Percentiles rank a stretch among this genome's conserved stretches.
phyloP scores from a whole-genome alignment of 345 rosid species.

The Lepidium didymum region DNA sequence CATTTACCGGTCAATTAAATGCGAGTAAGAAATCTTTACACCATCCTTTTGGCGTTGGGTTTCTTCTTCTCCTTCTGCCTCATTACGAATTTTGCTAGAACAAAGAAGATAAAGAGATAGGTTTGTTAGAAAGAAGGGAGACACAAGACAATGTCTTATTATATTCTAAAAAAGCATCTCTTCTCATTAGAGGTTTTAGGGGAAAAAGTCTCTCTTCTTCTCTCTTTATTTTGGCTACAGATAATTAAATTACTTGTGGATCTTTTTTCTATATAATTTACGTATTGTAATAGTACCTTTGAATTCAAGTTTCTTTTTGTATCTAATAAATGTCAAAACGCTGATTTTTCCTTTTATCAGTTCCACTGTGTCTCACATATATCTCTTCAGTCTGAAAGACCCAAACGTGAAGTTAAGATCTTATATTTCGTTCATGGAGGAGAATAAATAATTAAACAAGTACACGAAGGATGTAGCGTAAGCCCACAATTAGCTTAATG shows the following conservation, averaged over 20 bases:
- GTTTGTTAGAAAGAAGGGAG: slow-evolving; percentile 22
- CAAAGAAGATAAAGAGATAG: slow-evolving; percentile 17
- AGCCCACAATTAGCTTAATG: not conserved
- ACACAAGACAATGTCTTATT: slow-evolving; percentile 19
- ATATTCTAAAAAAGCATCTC: slow-evolving; percentile 3
- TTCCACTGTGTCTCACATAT: not conserved
- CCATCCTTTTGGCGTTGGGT: not conserved
- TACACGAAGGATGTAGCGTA: not conserved
- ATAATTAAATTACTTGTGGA: slow-evolving; percentile 13
- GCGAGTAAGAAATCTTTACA: slow-evolving; percentile 43
- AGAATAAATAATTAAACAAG: not conserved
- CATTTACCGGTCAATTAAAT: slow-evolving; percentile 73
- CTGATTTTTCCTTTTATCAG: not conserved
- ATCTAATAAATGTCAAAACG: slow-evolving; percentile 15
- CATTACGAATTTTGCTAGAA: slow-evolving; percentile 10
- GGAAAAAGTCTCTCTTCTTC: not conserved
- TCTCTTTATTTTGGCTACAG: slow-evolving; percentile 13
- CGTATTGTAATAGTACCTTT: slow-evolving; percentile 15
- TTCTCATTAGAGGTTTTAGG: slow-evolving; percentile 4
- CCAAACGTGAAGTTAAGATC: not conserved
- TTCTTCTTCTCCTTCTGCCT: slow-evolving; percentile 8
- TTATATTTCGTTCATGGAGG: not conserved
- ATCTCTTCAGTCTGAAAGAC: not conserved
- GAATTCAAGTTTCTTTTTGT: slow-evolving; percentile 16
- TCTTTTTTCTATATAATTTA: slow-evolving; percentile 13